These are phyloP conservation scores for Ocimum tenuiflorum DNA, from an alignment of 257 asterid genomes.

Conservation along the genomic window DNA sequence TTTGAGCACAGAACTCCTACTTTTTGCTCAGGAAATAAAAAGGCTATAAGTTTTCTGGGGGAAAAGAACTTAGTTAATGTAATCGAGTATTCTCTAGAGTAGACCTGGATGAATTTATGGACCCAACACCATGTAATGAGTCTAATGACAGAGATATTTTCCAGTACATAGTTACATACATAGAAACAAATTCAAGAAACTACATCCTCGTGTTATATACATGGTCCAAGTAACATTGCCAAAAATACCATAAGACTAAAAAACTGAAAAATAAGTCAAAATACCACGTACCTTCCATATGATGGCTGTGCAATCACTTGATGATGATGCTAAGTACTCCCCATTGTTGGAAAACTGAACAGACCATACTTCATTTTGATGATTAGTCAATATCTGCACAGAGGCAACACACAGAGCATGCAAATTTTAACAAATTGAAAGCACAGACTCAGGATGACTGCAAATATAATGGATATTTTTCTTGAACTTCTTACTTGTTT, in stretches of 20 bases:
- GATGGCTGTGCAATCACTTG: constrained; percentile 77
- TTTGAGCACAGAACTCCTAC: background rate
- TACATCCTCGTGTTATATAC: background rate
- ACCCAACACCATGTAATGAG: background rate
- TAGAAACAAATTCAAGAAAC: background rate
- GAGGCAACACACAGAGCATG: constrained; percentile 15
- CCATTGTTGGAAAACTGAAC: constrained; percentile 86
- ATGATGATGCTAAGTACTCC: constrained; percentile 74
- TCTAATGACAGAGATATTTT: background rate
- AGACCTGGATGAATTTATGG: no score
- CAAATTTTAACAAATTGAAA: constrained; percentile 24
- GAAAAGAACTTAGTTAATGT: no score
- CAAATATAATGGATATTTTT: background rate
- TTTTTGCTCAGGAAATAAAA: background rate
- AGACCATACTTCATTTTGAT: constrained; percentile 86
- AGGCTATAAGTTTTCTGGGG: no score
- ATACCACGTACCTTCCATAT: constrained; percentile 69
- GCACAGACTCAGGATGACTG: constrained; percentile 10
- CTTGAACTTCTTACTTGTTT: background rate
- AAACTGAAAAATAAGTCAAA: background rate
- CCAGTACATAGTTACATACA: background rate
- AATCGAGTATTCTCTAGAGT: no score
- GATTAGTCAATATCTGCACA: constrained; percentile 63
- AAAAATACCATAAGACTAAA: constrained; percentile 1
- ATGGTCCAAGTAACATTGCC: constrained; percentile 12